Base-by-base conservation (phyloP, 257 asterid genomes). In the Cordia subcordata region DNA sequence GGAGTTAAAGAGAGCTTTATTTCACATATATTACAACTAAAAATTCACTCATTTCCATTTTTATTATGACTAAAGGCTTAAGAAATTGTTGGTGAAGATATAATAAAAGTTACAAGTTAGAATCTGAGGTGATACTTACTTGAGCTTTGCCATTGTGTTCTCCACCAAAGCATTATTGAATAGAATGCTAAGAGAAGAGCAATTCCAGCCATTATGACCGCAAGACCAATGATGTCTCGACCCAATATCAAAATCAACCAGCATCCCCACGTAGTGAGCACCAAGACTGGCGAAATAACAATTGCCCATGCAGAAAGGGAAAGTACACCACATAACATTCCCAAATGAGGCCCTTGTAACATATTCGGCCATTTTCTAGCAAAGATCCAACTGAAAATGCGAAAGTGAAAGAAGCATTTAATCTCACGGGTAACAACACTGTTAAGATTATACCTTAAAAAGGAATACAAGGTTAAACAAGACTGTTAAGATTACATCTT, bases 111-210 rank as follows among this genome's bases (percentile, higher is more conserved):
- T 20, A 14, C 14, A 11, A 0, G 14, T 10, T 20, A 53, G 4
- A 55, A 57, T 32, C 63, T 38, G 49, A 60, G 40, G 65, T 40
- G 23, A 55, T 64, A 77, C 99, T 49, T 85, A 93, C 99, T 93
- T 79, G 99, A 93, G 85, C 99, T 93, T 83, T 93, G 99, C 99
- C 99, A 93, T 60, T 89, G 99, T 53, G 99, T 93, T 77, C 99
- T 89, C 99, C 97, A 93, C 99, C 99, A 93, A 69, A 93, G 96
- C 97, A 93, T 93, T 60, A 93, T 79, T 2, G 97, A 83, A 64
- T 93, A 93, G 81, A 93, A 93, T 27, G 99, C 95, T 80, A 93
- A 71, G 45, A 93, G 87, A 47, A 93, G 84, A 74, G 97, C 95
- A 72, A 78, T 82, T 68, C 99, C 99, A 66, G 95, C 94, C 99